Evolutionary conservation across 495 filamentous ascomycete genomes (phyloP).

Genomic region (Trichoderma reesei): DNA sequence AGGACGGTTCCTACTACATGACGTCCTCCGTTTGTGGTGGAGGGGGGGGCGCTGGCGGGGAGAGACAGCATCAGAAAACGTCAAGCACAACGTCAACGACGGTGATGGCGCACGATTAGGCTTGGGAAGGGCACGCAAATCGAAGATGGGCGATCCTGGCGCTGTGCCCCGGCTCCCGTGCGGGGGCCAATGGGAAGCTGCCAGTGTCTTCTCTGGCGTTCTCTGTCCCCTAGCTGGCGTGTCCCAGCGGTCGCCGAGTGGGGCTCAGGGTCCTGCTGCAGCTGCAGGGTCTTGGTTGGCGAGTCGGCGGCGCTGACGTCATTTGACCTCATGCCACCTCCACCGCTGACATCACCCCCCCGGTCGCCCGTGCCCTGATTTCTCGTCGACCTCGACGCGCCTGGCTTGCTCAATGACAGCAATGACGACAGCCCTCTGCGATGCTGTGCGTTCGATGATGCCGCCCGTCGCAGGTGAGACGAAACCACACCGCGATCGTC

Average conservation of each 20-base stretch:
- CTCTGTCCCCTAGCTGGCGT: background rate
- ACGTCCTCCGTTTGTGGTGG: background rate
- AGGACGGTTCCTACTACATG: background rate
- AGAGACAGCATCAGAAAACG: background rate
- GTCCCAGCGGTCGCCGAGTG: conserved; percentile 5
- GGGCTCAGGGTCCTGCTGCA: conserved; percentile 10
- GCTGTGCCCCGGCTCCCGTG: background rate
- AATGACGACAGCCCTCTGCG: background rate
- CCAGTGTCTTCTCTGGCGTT: conserved; percentile 6
- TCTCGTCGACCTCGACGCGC: background rate
- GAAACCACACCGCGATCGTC: background rate
- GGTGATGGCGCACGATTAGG: background rate
- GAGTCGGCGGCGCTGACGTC: background rate
- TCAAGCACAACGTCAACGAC: background rate
- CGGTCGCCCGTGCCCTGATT: background rate
- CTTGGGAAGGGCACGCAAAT: background rate
- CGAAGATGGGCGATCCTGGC: conserved; percentile 6
- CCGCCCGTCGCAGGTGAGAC: background rate
- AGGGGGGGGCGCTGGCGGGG: background rate
- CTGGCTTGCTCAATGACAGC: background rate
- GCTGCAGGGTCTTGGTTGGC: conserved; percentile 9
- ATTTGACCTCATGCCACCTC: background rate
- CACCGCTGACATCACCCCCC: conserved; percentile 10
- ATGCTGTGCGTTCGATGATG: background rate
- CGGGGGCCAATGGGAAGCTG: conserved; percentile 2